Evolutionary conservation across 108 stramenopile genomes (phyloP).

Genomic region (Nitzschia sp.): DNA sequence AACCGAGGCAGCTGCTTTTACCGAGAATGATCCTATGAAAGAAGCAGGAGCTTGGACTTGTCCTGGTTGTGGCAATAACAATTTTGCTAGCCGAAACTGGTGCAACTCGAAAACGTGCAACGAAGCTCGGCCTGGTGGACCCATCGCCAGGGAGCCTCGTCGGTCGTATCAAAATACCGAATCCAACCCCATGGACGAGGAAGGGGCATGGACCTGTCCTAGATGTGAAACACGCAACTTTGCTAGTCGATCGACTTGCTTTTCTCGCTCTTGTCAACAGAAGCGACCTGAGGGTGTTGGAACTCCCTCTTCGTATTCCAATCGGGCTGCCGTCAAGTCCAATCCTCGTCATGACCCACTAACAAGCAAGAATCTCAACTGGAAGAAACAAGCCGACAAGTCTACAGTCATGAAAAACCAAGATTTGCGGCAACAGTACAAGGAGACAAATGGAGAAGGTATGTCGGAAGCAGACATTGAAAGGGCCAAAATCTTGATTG

Average conservation of each 20-base stretch:
- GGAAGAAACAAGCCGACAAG: constrained; percentile 30
- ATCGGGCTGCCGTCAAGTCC: not conserved
- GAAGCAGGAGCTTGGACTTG: constrained; percentile 21
- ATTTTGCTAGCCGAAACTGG: constrained; percentile 25
- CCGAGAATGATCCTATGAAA: constrained; percentile 18
- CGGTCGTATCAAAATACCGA: not conserved
- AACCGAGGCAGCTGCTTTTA: not conserved
- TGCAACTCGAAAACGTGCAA: constrained; percentile 32
- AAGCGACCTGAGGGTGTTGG: constrained; percentile 3
- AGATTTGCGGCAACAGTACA: constrained; percentile 21
- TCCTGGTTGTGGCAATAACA: constrained; percentile 16
- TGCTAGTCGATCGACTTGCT: constrained; percentile 21
- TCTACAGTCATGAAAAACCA: constrained; percentile 13
- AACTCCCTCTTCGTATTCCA: not conserved
- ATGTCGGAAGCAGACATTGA: constrained; percentile 28
- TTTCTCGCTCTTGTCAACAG: constrained; percentile 15
- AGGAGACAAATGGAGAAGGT: constrained; percentile 24
- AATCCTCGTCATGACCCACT: constrained; percentile 17
- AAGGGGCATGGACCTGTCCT: constrained; percentile 12
- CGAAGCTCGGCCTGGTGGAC: constrained; percentile 11
- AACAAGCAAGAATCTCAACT: constrained; percentile 24
- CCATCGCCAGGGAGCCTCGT: not conserved
- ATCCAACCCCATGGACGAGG: constrained; percentile 10
- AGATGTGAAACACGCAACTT: constrained; percentile 25
- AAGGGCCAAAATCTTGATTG: constrained; percentile 31